A percentile compares a stretch with the other conserved stretches of the same genome.
Conservation (phyloP, 1,139 yeast species). For the Nadsonia starkeyi-henricii region DNA sequence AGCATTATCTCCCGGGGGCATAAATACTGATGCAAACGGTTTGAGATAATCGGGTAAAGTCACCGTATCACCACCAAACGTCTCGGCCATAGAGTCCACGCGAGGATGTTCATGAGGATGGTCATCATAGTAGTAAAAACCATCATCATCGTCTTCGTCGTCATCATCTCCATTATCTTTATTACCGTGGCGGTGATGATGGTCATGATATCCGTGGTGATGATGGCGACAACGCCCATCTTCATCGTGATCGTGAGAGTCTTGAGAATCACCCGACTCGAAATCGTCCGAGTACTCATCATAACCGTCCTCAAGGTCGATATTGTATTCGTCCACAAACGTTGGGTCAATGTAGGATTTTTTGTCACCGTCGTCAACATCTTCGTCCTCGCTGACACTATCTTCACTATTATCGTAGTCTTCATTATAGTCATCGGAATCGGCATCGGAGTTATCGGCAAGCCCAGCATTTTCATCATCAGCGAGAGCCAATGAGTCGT, state of each 20-base stretch:
- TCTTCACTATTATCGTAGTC: too few relatives aligned
- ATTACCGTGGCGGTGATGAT: background rate
- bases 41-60: too few relatives aligned
- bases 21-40: too few relatives aligned
- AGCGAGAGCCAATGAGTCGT: too few relatives aligned
- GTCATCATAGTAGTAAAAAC: background rate
- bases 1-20: too few relatives aligned
- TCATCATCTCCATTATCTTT: conserved; percentile 5
- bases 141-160: conserved; percentile 6
- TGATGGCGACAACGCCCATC: conserved; percentile 5
- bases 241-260: conserved; percentile 9
- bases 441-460: conserved; percentile 10
- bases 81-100: too few relatives aligned
- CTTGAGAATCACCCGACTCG: conserved; percentile 8
- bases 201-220: conserved; percentile 4
- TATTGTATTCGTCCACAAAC: background rate
- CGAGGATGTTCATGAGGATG: too few relatives aligned
- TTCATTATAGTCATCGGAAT: conserved; percentile 1
- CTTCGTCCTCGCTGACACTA: too few relatives aligned
- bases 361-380: too few relatives aligned
- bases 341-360: background rate
- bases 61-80: too few relatives aligned
- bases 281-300: conserved; percentile 9
- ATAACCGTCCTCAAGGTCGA: conserved; percentile 11
- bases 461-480: conserved; percentile 7